phyloP scores from a whole-genome alignment of 441 rosid genomes.

The Pelargonium australe region DNA sequence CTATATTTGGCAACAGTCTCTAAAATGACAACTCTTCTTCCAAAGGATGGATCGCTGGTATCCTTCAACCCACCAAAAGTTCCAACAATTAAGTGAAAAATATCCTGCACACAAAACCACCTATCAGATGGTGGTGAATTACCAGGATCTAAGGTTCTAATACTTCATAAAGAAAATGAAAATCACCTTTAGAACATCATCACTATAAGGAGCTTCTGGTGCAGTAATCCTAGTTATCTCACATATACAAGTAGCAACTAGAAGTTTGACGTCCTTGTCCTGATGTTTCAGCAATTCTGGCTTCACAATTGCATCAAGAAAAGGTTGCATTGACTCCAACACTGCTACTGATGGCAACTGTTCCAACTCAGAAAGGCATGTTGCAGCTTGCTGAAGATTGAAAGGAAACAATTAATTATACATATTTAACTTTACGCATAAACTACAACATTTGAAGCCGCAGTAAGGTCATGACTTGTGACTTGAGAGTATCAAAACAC shows the following conservation, averaged over 20 bases:
- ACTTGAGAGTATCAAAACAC: neutral
- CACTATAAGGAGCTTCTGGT: conserved; percentile 97
- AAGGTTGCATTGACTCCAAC: conserved; percentile 77
- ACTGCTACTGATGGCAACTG: conserved; percentile 70
- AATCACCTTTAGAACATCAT: conserved; percentile 76
- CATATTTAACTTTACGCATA: neutral
- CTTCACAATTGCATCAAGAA: conserved; percentile 73
- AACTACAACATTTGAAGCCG: conserved; percentile 1
- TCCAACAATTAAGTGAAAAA: conserved; percentile 61
- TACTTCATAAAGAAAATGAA: conserved; percentile 18
- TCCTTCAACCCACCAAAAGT: conserved; percentile 61
- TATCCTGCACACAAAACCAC: conserved; percentile 42
- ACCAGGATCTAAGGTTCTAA: neutral
- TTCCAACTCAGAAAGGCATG: conserved; percentile 80
- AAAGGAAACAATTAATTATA: conserved; percentile 16
- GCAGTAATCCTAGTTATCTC: conserved; percentile 98
- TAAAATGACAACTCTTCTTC: conserved; percentile 62
- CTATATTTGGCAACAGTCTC: conserved; percentile 75
- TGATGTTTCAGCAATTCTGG: conserved; percentile 87
- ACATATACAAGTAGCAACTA: conserved; percentile 92
- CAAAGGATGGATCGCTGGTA: conserved; percentile 63
- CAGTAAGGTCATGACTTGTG: conserved; percentile 9
- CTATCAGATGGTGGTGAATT: neutral
- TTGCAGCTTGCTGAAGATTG: conserved; percentile 75
- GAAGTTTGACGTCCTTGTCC: conserved; percentile 94